Evolutionary conservation across 2,329 filamentous ascomycete species (phyloP), one percentile per base, ranked within the genome.

Genomic region (Colletotrichum truncatum): DNA sequence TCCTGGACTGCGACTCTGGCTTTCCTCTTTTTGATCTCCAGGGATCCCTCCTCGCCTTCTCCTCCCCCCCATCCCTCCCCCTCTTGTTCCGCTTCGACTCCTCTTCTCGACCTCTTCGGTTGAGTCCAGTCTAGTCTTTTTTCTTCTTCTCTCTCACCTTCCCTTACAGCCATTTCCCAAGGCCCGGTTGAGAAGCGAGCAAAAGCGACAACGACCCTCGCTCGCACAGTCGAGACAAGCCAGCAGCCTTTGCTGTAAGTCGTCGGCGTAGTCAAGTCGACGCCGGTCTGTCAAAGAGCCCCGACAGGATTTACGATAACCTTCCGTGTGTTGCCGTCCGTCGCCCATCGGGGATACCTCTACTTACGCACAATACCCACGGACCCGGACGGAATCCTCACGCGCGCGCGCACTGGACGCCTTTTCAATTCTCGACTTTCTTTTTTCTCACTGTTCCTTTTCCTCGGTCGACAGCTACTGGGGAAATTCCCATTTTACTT

Each of bases 391-490:
- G 28, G 21, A 48, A 26, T 30, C 39, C 36, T 36, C 28, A 45
- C 48, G 18, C 46, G 25, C 26, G 36, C 53, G 46, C 57, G n/a
- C 46, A 53, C 18, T 11, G 48, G n/a, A 38, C 39, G 21, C 18
- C 39, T 49, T 55, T 64, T 55, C 46, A 23, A 41, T 65, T 67
- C 51, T 67, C 43, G 51, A 61, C 60, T 45, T 61, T 65, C 56
- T 57, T 65, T 67, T 59, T 43, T 36, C 46, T 23, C 26, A 39
- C 23, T 14, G 21, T 36, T 25, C 18, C 28, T 16, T 38, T 57
- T 56, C 46, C 36, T 30, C 51, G 34, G 28, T 56, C 62, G 41
- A 51, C 34, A 28, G 41, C 30, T 36, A 16, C 32, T 51, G 43
- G 41, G 12, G 9, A 23, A 23, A 39, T 28, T 28, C 36, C 34